These are phyloP conservation scores for Trapa incisa DNA, from an alignment of 345 rosid genomes.

Conservation along the genomic window DNA sequence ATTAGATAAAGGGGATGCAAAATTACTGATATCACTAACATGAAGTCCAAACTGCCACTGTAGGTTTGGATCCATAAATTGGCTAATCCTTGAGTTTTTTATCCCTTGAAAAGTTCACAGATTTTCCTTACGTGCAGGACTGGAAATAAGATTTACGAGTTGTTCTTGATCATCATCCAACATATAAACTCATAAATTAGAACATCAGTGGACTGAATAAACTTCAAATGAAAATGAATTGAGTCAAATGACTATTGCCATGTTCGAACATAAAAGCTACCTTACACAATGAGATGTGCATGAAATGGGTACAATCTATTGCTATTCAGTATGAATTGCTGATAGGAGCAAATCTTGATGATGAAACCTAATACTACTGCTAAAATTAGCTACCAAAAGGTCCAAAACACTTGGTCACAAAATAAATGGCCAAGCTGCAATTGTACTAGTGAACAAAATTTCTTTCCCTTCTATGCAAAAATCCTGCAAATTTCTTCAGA, in stretches of 20 bases:
- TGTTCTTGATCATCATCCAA: too few species aligned
- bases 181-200: neutral
- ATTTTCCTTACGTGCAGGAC: too few species aligned
- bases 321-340: neutral
- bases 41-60: neutral
- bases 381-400: conserved; percentile 5
- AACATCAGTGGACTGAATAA: neutral
- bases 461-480: neutral
- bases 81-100: too few species aligned
- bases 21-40: neutral
- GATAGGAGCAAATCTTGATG: neutral
- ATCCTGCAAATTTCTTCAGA: neutral
- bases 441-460: neutral
- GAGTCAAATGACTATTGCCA: neutral
- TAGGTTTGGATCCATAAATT: neutral
- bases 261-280: neutral
- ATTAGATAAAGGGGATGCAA: neutral
- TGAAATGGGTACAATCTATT: neutral
- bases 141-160: too few species aligned
- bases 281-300: neutral
- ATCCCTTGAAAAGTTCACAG: too few species aligned
- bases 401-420: too few species aligned
- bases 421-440: neutral
- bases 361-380: conserved; percentile 3
- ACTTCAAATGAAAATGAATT: neutral